Conservation (phyloP, 108 stramenopile species). For the Hondaea fermentalgiana region DNA sequence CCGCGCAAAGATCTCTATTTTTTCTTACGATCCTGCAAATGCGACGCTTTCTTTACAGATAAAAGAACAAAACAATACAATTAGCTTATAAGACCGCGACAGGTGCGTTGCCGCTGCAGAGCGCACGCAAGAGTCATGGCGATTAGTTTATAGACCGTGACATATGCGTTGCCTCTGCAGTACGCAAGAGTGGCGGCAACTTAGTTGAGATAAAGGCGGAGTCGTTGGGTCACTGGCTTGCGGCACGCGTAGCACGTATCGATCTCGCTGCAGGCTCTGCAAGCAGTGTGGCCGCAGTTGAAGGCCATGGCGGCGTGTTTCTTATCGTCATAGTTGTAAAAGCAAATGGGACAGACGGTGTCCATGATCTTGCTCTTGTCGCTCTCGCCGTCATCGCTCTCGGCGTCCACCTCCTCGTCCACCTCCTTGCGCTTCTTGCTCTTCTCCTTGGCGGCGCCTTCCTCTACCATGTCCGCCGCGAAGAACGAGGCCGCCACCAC, state of each 20-base stretch:
- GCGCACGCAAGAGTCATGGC: no score
- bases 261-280: not conserved
- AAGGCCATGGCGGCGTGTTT: not conserved
- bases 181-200: not conserved
- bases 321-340: not conserved
- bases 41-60: no score
- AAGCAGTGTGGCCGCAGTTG: not conserved
- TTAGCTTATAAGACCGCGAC: no score
- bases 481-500: not conserved
- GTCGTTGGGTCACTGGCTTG: not conserved
- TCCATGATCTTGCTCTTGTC: not conserved
- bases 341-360: not conserved
- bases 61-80: no score
- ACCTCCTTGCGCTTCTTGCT: not conserved
- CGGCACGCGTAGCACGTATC: constrained; percentile 16
- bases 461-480: not conserved
- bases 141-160: no score
- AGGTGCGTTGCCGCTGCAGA: no score
- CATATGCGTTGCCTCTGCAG: no score
- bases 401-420: no score
- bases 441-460: not conserved
- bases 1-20: no score
- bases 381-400: not conserved
- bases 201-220: not conserved
- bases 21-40: no score